These are phyloP conservation scores for Talaromyces sp. DNA, from an alignment of 2,329 filamentous ascomycete genomes.

Conservation along the genomic window DNA sequence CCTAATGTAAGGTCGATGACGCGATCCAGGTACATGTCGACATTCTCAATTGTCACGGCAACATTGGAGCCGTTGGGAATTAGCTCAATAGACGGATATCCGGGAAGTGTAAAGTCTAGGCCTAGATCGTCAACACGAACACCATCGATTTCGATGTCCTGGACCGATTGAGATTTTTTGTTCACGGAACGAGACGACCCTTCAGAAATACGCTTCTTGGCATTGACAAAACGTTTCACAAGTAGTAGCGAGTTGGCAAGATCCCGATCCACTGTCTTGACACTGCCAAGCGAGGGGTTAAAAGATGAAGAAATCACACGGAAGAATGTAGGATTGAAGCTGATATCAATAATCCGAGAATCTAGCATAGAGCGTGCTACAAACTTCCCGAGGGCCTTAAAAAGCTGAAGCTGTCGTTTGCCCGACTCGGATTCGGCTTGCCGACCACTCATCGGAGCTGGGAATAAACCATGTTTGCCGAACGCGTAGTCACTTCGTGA, in stretches of 20 bases:
- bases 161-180: conserved; percentile 65
- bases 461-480: conserved; percentile 79
- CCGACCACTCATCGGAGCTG: conserved; percentile 77
- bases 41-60: conserved; percentile 80
- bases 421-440: conserved; percentile 69
- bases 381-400: conserved; percentile 93
- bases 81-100: conserved; percentile 81
- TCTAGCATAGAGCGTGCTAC: conserved; percentile 98
- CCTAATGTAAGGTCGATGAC: conserved; percentile 90
- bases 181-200: conserved; percentile 58
- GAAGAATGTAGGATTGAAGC: conserved; percentile 97
- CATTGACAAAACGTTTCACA: conserved; percentile 77
- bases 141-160: conserved; percentile 67
- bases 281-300: conserved; percentile 77
- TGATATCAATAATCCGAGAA: conserved; percentile 93
- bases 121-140: conserved; percentile 79
- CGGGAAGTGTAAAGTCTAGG: conserved; percentile 90
- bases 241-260: conserved; percentile 79
- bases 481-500: conserved; percentile 76
- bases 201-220: conserved; percentile 76
- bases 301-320: conserved; percentile 68
- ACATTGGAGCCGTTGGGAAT: conserved; percentile 67
- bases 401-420: conserved; percentile 81
- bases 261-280: conserved; percentile 82
- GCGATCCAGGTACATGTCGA: conserved; percentile 79